phyloP scores from a whole-genome alignment of 2,329 filamentous ascomycete genomes.

The Chrysoporthe austroafricana region DNA sequence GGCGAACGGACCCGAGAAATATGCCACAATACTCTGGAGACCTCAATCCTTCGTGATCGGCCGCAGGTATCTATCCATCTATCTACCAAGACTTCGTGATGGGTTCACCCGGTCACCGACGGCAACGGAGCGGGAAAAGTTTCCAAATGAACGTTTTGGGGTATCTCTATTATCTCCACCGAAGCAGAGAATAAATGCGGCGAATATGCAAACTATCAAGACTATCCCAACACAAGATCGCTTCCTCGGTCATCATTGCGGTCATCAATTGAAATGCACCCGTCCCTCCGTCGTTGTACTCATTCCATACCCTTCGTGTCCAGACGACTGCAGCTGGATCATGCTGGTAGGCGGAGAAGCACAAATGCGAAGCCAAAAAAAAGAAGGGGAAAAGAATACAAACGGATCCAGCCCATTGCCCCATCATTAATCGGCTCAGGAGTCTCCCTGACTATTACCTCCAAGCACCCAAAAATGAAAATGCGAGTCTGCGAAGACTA shows the following conservation, averaged over 20 bases:
- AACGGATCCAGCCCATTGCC: conserved; percentile 23
- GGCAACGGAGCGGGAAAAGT: not conserved
- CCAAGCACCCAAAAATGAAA: not conserved
- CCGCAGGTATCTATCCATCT: too few relatives aligned
- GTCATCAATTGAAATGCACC: not conserved
- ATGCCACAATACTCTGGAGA: too few relatives aligned
- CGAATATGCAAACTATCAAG: conserved; percentile 11
- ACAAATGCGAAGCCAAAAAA: not conserved
- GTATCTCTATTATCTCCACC: conserved; percentile 28
- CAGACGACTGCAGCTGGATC: not conserved
- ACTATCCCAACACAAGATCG: conserved; percentile 5
- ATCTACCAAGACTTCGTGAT: too few relatives aligned
- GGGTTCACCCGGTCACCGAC: not conserved
- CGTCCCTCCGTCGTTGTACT: conserved; percentile 14
- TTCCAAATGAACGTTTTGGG: conserved; percentile 16
- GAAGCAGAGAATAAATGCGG: conserved; percentile 7
- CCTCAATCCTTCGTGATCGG: too few relatives aligned
- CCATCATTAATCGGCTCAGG: conserved; percentile 13
- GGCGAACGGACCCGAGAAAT: too few relatives aligned
- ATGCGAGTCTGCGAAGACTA: conserved; percentile 11
- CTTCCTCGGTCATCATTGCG: conserved; percentile 10
- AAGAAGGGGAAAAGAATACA: conserved; percentile 6
- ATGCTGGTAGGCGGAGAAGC: not conserved
- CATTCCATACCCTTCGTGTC: conserved; percentile 6
- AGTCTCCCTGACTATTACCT: not conserved